Evolutionary conservation across 495 filamentous ascomycete species (phyloP).

Genomic region (Neurospora intermedia): DNA sequence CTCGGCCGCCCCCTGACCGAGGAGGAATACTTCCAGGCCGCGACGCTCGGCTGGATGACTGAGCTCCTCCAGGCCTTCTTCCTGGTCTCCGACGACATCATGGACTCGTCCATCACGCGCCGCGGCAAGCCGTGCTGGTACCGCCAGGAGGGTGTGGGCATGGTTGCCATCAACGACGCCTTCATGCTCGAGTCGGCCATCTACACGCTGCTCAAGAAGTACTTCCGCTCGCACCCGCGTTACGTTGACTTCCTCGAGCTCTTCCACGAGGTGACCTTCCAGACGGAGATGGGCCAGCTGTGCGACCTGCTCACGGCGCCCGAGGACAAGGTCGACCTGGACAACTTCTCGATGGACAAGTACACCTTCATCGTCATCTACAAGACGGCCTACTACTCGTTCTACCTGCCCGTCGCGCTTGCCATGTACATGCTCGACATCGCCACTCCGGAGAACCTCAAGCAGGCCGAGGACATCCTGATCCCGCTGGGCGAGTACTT

Average conservation of each 20-base stretch:
- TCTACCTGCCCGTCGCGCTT: constrained; percentile 95
- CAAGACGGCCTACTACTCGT: constrained; percentile 98
- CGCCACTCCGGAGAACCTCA: constrained; percentile 74
- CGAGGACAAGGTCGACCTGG: constrained; percentile 79
- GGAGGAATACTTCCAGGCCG: constrained; percentile 75
- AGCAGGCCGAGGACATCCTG: constrained; percentile 78
- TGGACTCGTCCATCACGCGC: constrained; percentile 89
- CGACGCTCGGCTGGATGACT: constrained; percentile 89
- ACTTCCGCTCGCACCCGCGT: constrained; percentile 72
- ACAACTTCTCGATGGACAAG: constrained; percentile 90
- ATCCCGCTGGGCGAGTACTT: constrained; percentile 99
- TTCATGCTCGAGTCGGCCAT: constrained; percentile 91
- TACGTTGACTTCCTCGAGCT: constrained; percentile 89
- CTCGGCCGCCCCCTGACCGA: constrained; percentile 57
- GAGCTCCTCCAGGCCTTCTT: constrained; percentile 98
- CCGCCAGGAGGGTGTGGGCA: constrained; percentile 70
- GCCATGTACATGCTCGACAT: constrained; percentile 71
- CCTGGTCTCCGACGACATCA: constrained; percentile 96
- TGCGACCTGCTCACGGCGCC: constrained; percentile 94
- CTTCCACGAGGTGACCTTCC: constrained; percentile 86
- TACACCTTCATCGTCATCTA: constrained; percentile 98
- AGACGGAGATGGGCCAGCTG: constrained; percentile 89
- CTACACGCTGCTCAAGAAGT: constrained; percentile 83
- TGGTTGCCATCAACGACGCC: constrained; percentile 95
- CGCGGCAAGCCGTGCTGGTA: constrained; percentile 96